Evolutionary conservation across 306 rosid species (phyloP).

Genomic region (Lotus japonicus): DNA sequence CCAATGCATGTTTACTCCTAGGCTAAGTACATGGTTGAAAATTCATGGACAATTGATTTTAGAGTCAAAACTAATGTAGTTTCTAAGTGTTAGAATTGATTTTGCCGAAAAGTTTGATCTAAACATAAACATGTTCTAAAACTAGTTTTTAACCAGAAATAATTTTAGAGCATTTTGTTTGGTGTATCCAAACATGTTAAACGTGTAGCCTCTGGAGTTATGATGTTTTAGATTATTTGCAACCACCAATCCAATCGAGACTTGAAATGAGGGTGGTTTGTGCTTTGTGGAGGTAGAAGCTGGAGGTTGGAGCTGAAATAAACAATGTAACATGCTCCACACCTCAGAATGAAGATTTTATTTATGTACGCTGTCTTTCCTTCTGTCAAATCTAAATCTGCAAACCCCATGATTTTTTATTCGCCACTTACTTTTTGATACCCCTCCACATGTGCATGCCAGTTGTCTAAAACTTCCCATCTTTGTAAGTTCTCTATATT

Average conservation of each 20-base stretch:
- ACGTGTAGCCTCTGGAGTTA: no score
- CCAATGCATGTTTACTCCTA: no score
- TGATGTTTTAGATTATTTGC: no score
- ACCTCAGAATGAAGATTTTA: conserved; percentile 20
- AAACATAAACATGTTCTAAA: no score
- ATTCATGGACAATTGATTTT: no score
- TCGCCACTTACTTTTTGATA: not conserved
- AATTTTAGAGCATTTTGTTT: no score
- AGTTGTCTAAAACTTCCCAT: conserved; percentile 21
- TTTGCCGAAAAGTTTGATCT: no score
- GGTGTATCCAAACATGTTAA: no score
- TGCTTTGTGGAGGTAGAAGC: not conserved
- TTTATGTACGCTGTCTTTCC: conserved; percentile 4
- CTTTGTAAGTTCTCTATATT: not conserved
- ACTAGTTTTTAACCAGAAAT: no score
- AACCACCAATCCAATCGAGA: not conserved
- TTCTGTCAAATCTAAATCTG: conserved; percentile 14
- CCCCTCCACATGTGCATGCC: conserved; percentile 36
- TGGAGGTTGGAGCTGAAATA: not conserved
- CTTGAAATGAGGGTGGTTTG: not conserved
- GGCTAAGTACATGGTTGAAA: no score
- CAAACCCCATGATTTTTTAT: not conserved
- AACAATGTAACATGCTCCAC: conserved; percentile 24
- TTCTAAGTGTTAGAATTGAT: no score
- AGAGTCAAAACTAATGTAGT: no score